Conservation (phyloP, 192 early-diverging fungal species). For the Backusella tuberculispora region DNA sequence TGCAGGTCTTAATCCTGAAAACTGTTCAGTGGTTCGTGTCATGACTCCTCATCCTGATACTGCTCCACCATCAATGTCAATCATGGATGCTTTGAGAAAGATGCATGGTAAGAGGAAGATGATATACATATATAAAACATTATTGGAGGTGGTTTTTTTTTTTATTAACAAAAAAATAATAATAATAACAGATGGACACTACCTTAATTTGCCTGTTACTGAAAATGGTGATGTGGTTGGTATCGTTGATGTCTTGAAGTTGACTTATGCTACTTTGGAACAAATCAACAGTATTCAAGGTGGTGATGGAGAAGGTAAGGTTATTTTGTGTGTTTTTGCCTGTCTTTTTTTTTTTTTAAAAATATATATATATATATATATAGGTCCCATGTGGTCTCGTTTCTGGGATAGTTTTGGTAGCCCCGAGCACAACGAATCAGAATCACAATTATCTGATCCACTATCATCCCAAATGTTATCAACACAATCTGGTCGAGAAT, state of each 20-base stretch:
- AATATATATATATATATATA: background rate
- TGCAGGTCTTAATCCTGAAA: conserved; percentile 79
- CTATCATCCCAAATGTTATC: conserved; percentile 24
- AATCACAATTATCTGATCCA: conserved; percentile 40
- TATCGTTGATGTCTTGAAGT: conserved; percentile 77
- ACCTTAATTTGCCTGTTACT: conserved; percentile 77
- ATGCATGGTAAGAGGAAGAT: conserved; percentile 63
- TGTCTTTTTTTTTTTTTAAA: background rate
- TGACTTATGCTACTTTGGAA: conserved; percentile 78
- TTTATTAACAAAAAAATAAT: too few species aligned
- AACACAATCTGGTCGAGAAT: conserved; percentile 13
- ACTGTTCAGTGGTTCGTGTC: conserved; percentile 91
- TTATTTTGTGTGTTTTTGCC: too few species aligned
- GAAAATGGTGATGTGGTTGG: conserved; percentile 69
- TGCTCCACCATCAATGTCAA: conserved; percentile 62
- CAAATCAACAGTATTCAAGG: conserved; percentile 63
- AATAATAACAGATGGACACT: conserved; percentile 59
- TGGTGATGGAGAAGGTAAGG: conserved; percentile 43
- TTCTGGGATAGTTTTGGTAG: conserved; percentile 52
- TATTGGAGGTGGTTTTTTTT: too few species aligned
- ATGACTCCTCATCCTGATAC: conserved; percentile 92
- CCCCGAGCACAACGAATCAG: conserved; percentile 43
- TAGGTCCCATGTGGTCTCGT: conserved; percentile 49
- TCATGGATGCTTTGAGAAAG: conserved; percentile 77
- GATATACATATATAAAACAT: background rate